phyloP scores from a whole-genome alignment of 139 green algal species.

The Mesotaenium endlicherianum region DNA sequence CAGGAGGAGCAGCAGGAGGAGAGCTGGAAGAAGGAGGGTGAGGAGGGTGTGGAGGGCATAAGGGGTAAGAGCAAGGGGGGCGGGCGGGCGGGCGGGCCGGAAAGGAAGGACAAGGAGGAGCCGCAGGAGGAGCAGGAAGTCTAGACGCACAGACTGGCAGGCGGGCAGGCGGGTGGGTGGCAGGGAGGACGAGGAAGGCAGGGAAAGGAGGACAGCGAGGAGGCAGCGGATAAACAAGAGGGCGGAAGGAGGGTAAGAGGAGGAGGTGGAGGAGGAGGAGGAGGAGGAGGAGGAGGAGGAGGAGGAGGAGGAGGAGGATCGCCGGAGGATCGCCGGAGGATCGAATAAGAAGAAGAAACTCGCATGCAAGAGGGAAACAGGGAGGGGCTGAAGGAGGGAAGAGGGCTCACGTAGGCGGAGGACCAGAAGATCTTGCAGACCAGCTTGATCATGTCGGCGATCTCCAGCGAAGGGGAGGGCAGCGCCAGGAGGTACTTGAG shows the following conservation, averaged over 20 bases:
- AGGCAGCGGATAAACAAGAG: too few species aligned
- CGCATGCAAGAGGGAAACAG: background rate
- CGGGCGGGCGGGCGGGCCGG: too few species aligned
- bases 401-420: conserved; percentile 66
- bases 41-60: too few species aligned
- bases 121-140: too few species aligned
- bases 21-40: too few species aligned
- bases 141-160: too few species aligned
- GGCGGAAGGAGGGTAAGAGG: background rate
- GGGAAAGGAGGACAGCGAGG: too few species aligned
- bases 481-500: conserved; percentile 62
- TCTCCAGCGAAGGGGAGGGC: conserved; percentile 49
- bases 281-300: background rate
- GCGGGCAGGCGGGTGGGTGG: too few species aligned
- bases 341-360: background rate
- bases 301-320: background rate
- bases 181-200: too few species aligned
- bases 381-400: background rate
- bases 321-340: background rate
- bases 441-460: conserved; percentile 72
- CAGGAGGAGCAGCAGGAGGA: too few species aligned
- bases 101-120: too few species aligned
- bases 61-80: too few species aligned
- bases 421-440: conserved; percentile 89
- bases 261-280: background rate